Percentiles rank a stretch among this genome's conserved stretches.
These are phyloP conservation scores for Microdochium bolleyi DNA, from an alignment of 2,329 filamentous ascomycete genomes.

Conservation along the genomic window DNA sequence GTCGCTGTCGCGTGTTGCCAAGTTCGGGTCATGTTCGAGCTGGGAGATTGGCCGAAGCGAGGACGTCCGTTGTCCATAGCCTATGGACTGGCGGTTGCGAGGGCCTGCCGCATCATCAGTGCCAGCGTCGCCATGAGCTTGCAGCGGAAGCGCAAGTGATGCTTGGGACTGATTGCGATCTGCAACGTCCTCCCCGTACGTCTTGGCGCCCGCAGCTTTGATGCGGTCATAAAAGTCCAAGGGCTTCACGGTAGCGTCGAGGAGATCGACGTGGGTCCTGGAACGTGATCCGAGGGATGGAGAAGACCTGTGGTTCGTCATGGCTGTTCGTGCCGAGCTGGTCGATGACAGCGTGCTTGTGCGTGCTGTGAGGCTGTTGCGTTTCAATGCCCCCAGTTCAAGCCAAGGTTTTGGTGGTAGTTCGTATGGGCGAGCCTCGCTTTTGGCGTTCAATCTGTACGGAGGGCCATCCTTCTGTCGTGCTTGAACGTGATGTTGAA, in stretches of 20 bases:
- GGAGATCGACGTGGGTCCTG: conserved; percentile 35
- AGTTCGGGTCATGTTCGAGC: not conserved
- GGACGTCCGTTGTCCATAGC: conserved; percentile 12
- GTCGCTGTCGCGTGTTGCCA: not conserved
- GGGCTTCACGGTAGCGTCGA: conserved; percentile 46
- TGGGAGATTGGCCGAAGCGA: conserved; percentile 2
- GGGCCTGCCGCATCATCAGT: conserved; percentile 6
- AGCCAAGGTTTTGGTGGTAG: not conserved
- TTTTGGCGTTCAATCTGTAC: conserved; percentile 15
- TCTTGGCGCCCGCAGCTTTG: conserved; percentile 39
- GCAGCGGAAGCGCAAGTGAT: not conserved
- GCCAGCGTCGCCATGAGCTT: conserved; percentile 6
- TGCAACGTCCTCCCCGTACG: conserved; percentile 59
- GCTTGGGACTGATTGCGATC: conserved; percentile 39
- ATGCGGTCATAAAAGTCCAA: conserved; percentile 40
- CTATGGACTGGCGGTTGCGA: conserved; percentile 13
- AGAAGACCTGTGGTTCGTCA: not conserved
- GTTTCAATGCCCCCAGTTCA: not conserved
- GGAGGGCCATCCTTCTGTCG: conserved; percentile 15
- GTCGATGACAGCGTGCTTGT: not conserved
- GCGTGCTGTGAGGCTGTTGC: not conserved
- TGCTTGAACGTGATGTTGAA: conserved; percentile 3
- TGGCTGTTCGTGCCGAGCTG: not conserved
- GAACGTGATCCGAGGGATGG: not conserved
- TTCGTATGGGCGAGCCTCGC: conserved; percentile 3